A percentile compares a stretch with the other conserved stretches of the same genome.
These are phyloP conservation scores for Alternaria rosae DNA, from an alignment of 2,329 filamentous ascomycete species.

Conservation along the genomic window DNA sequence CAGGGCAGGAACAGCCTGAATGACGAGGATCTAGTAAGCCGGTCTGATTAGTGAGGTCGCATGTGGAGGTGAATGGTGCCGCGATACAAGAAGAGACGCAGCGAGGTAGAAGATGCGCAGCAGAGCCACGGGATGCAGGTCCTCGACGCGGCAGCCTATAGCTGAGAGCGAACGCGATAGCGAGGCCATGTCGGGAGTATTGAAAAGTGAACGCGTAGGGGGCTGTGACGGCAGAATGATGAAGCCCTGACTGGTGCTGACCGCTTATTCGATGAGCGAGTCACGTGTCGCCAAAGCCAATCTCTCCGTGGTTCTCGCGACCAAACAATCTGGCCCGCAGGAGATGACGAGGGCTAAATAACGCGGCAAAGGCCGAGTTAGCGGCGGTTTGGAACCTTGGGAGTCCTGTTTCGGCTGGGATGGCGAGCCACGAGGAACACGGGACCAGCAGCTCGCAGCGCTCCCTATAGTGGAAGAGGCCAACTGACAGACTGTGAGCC, in stretches of 20 bases:
- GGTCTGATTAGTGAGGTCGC: conserved; percentile 32
- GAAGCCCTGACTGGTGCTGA: conserved; percentile 12
- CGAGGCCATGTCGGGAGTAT: not conserved
- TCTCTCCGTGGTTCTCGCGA: not conserved
- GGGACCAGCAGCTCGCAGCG: not conserved
- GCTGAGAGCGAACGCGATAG: conserved; percentile 6
- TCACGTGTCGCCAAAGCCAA: not conserved
- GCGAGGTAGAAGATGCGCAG: conserved; percentile 50
- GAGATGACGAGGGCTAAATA: conserved; percentile 5
- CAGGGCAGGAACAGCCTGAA: conserved; percentile 60
- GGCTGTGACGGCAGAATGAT: conserved; percentile 24
- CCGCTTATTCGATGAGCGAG: not conserved
- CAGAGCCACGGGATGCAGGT: conserved; percentile 26
- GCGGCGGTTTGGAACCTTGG: conserved; percentile 9
- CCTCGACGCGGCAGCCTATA: conserved; percentile 6
- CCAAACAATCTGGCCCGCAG: not conserved
- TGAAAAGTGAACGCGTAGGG: conserved; percentile 3
- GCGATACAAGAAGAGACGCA: conserved; percentile 50
- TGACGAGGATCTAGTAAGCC: conserved; percentile 57
- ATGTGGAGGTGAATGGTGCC: conserved; percentile 33
- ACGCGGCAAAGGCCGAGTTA: conserved; percentile 11
- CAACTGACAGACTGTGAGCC: not conserved
- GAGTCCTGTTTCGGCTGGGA: not conserved
- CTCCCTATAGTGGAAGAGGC: not conserved
- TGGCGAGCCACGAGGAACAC: conserved; percentile 5